Evolutionary conservation across 2,329 filamentous ascomycete species (phyloP), one percentile per base, ranked within the genome.

Genomic region (Sordariomycetes sp.): DNA sequence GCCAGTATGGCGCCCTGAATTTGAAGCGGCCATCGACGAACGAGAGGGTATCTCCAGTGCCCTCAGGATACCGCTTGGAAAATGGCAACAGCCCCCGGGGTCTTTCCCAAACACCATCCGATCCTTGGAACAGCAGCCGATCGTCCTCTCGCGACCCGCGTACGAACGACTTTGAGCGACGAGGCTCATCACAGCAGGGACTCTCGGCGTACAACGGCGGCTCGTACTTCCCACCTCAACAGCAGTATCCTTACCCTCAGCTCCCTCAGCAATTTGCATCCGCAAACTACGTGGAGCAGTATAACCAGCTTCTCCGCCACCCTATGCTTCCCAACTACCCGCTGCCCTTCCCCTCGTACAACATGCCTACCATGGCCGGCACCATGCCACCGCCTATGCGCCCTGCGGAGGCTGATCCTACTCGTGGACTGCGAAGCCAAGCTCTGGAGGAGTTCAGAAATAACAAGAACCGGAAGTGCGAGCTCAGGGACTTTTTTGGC

Each of bases 401-500:
- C 3, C 64, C 63, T 36, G 66, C 73, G 33, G 74, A 78, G 20
- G 67, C 75, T 38, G 76, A 83, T 35, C 58, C 66, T 2, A 65
- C 67, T 11, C 72, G 75, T 39, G 73, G 73, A 35, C 61, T 82
- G 11, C 74, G 85, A 46, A 93, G 86, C 53, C 61, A 68, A 11
- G 60, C 88, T 8, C 66, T 95, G 3, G 81, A 88, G 40, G 85
- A 94, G 20, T 95, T 93, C 58, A 77, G 83, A 27, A 83, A 79
- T 48, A 72, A 70, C 44, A 93, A 87, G 55, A 86, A 70, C 54
- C 71, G 66, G 54, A 75, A 78, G 14, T 94, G 79, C 49, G 87
- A 94, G 47, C 67, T 98, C 8, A 88, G 85, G 70, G 85, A 94
- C 42, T 90, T 96, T 28, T 90, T 85, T 52, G 74, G 75, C 35